phyloP scores from a whole-genome alignment of 2,329 filamentous ascomycete genomes.

The Dactylellina sp. region DNA sequence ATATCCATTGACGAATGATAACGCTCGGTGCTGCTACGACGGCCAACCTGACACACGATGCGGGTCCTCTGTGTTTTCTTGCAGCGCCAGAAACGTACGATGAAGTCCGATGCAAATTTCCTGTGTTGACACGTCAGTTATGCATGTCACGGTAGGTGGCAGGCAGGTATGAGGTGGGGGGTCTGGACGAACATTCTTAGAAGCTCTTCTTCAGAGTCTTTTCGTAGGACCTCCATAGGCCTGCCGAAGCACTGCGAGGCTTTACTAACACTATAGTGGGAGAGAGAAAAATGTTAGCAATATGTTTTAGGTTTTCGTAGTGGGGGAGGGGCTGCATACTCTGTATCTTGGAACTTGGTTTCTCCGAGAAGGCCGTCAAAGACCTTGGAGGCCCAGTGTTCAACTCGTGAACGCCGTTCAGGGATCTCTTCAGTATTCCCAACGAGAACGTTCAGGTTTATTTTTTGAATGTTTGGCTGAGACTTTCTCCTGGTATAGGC shows the following conservation, averaged over 20 bases:
- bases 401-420: conserved; percentile 30
- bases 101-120: conserved; percentile 61
- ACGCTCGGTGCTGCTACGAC: conserved; percentile 55
- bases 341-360: conserved; percentile 48
- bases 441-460: conserved; percentile 55
- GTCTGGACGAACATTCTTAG: conserved; percentile 59
- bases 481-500: conserved; percentile 43
- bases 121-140: conserved; percentile 57
- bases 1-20: conserved; percentile 60
- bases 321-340: conserved; percentile 30
- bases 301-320: conserved; percentile 5
- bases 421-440: conserved; percentile 32
- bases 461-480: conserved; percentile 53
- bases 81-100: conserved; percentile 60
- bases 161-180: neutral
- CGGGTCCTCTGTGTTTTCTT: conserved; percentile 59
- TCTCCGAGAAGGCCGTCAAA: conserved; percentile 43
- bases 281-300: conserved; percentile 44
- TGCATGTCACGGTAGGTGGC: conserved; percentile 21
- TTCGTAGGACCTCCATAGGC: conserved; percentile 59
- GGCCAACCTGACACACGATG: conserved; percentile 60
- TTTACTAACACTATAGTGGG: conserved; percentile 50
- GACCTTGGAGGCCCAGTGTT: conserved; percentile 54
- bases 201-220: conserved; percentile 60
- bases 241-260: conserved; percentile 60